Percentiles rank a stretch among this genome's conserved stretches.
Conservation (phyloP, 2,329 filamentous ascomycete species). For the Colletotrichum siamense region DNA sequence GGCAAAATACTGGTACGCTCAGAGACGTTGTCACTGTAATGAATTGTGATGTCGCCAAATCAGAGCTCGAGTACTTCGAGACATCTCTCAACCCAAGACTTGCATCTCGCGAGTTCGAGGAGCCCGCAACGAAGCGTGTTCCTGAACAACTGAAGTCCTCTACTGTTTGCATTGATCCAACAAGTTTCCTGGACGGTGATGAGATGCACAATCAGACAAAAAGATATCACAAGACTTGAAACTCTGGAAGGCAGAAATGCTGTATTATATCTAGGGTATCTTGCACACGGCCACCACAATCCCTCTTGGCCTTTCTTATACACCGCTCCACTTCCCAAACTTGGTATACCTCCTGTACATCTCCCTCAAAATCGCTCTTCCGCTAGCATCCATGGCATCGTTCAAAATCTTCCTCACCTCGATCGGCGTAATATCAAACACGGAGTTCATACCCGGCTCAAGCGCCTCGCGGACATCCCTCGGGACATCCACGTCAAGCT, state of each 20-base stretch:
- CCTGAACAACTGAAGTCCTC: too few species aligned
- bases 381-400: conserved; percentile 64
- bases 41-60: too few species aligned
- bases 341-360: conserved; percentile 65
- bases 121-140: too few species aligned
- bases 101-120: too few species aligned
- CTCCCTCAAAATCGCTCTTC: conserved; percentile 62
- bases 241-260: neutral
- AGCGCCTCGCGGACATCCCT: conserved; percentile 59
- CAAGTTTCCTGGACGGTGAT: neutral
- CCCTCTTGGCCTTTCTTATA: conserved; percentile 38
- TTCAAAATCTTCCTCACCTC: conserved; percentile 62
- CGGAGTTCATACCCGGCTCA: conserved; percentile 62
- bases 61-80: too few species aligned
- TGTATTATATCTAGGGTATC: conserved; percentile 19
- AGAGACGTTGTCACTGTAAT: too few species aligned
- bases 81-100: too few species aligned
- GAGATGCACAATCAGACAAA: neutral
- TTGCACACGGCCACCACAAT: neutral
- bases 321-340: conserved; percentile 69
- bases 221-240: too few species aligned
- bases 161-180: neutral
- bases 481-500: conserved; percentile 60
- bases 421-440: conserved; percentile 62
- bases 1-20: too few species aligned